Evolutionary conservation across 768 basidiomycete genomes (phyloP), one percentile per base, ranked within the genome.

Genomic region (Wakefieldia striispora): DNA sequence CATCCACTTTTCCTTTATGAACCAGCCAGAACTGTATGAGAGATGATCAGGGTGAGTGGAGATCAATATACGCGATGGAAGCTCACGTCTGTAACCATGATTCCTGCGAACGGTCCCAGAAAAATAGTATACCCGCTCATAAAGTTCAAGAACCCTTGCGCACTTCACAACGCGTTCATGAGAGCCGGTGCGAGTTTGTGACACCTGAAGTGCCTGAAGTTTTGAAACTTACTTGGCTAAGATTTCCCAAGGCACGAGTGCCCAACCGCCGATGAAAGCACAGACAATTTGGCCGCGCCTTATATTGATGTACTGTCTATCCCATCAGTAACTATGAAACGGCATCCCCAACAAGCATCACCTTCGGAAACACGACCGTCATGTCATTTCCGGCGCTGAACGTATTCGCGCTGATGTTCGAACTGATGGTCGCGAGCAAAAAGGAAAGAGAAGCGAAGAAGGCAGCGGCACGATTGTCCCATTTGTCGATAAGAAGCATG

Each of bases 81-180:
- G 70, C 83, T 56, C 57, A 86, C 73, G 44, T 78, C 75, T 27
- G 75, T 73, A 43, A 80, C 78, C 75, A 84, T 78, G 58, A 94
- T 83, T 12, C 85, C 88, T 29, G 87, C 83, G 57, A 95, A 86
- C 1, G 92, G 91, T 1, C 88, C 90, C 12, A 95, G 72, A 64
- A 95, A 90, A 24, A 94, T 81, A 0, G 89, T 87, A 62, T 93
- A 94, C 4, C 88, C 89, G 17, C 77, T 78, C 84, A 92, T 88
- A 70, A 92, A 91, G 23, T 76, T 72, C 57, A 91, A 63, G 70
- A 91, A 91, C 0, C 82, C 81, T 26, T 81, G 74, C 0, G 86
- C 88, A 40, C 65, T 68, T 14, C 14, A 16, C 20, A 12, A 24
- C 27, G 17, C 14, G 19, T 33, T n/a, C 21, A 26, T 13, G 27